phyloP scores from a whole-genome alignment of 2,329 filamentous ascomycete genomes.

The Neofusicoccum ribis region DNA sequence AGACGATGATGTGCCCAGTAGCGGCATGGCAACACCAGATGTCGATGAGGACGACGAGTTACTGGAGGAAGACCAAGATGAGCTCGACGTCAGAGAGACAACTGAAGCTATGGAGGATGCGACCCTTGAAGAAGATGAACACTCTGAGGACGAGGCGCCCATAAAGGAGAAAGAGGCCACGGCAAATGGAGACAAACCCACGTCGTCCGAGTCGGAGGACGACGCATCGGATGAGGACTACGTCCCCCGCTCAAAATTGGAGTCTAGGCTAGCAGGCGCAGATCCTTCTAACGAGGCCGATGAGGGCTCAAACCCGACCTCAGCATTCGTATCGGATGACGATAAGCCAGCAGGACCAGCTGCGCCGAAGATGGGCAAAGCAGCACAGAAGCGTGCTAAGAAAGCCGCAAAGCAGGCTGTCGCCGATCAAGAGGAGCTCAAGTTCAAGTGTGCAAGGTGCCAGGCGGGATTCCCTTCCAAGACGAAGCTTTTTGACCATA shows the following conservation, averaged over 20 bases:
- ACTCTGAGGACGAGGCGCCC: conserved; percentile 33
- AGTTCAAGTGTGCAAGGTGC: conserved; percentile 76
- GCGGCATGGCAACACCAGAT: conserved; percentile 34
- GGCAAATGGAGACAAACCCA: background rate
- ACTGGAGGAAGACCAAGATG: conserved; percentile 23
- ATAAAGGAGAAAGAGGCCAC: background rate
- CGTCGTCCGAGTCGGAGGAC: conserved; percentile 20
- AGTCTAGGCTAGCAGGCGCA: conserved; percentile 32
- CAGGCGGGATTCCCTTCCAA: conserved; percentile 74
- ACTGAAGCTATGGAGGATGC: conserved; percentile 20
- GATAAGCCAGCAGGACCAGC: conserved; percentile 20
- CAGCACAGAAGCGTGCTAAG: conserved; percentile 50
- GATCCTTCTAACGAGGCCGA: conserved; percentile 7
- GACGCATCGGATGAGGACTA: conserved; percentile 31
- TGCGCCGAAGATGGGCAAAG: conserved; percentile 47
- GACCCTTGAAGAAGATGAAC: conserved; percentile 36
- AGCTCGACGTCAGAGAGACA: conserved; percentile 15
- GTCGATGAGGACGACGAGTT: conserved; percentile 30
- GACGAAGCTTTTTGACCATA: conserved; percentile 71
- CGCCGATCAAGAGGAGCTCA: conserved; percentile 31
- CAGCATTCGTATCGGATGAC: conserved; percentile 7
- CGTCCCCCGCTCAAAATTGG: conserved; percentile 37
- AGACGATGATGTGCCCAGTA: conserved; percentile 37
- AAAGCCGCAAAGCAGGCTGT: conserved; percentile 44
- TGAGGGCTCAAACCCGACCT: background rate